Conservation (phyloP, 208 protist species). For the Sergeia podlipaevii region DNA sequence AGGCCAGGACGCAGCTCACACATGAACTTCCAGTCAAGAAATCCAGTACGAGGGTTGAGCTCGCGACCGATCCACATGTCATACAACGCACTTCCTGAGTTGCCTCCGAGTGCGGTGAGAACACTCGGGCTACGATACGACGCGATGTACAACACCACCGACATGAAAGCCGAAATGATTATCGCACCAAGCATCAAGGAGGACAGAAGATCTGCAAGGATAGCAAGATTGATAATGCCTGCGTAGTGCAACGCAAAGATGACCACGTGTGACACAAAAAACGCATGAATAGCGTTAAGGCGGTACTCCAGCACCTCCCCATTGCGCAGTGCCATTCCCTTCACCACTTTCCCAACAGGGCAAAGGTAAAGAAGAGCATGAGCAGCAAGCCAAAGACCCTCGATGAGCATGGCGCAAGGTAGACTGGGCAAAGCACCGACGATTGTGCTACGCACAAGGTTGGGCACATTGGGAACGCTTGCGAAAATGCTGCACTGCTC, state of each 20-base stretch:
- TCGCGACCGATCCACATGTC: conserved; percentile 96
- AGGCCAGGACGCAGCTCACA: conserved; percentile 94
- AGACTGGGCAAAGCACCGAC: conserved; percentile 28
- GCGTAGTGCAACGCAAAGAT: conserved; percentile 40
- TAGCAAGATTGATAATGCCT: conserved; percentile 35
- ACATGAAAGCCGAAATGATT: conserved; percentile 65
- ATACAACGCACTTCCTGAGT: conserved; percentile 88
- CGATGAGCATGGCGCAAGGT: conserved; percentile 41
- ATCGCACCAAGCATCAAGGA: conserved; percentile 72
- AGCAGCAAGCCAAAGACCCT: conserved; percentile 54
- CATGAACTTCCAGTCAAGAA: conserved; percentile 96
- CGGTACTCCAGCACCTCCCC: conserved; percentile 65
- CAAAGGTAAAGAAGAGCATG: conserved; percentile 69
- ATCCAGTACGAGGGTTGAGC: conserved; percentile 91
- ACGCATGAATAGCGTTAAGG: conserved; percentile 83
- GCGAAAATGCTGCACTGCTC: conserved; percentile 24
- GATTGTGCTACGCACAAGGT: conserved; percentile 7
- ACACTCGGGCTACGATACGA: conserved; percentile 62
- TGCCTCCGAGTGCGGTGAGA: conserved; percentile 71
- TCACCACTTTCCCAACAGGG: conserved; percentile 61
- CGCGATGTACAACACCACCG: conserved; percentile 49
- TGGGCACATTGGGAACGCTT: conserved; percentile 11
- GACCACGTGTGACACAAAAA: conserved; percentile 49
- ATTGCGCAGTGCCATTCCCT: conserved; percentile 55
- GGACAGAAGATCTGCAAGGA: conserved; percentile 53